Evolutionary conservation across 495 filamentous ascomycete genomes (phyloP), one percentile per base, ranked within the genome.

Genomic region (Cercophora newfieldiana): DNA sequence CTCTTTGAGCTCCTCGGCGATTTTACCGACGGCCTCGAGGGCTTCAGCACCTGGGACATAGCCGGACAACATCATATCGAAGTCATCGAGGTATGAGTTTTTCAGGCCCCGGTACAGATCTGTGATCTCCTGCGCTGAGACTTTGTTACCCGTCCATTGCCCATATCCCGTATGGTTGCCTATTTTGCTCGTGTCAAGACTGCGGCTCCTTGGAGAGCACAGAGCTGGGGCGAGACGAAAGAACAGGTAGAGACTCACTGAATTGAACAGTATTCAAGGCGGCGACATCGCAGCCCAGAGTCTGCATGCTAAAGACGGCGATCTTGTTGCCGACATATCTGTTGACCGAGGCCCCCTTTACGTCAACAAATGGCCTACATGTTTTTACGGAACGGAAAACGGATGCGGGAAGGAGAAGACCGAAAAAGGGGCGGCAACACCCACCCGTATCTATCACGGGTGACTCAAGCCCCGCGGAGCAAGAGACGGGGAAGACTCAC

Each of bases 291-390:
- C 93, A 96, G 48, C 95, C 95, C 65, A 98, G 81, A 1, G 90
- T 87, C 76, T 98, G 94, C 85, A 99, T 89, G 72, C 91, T 91
- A 67, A 96, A 94, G 1, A 90, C 89, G 47, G 93, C 93, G 82
- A 98, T 97, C 70, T 91, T 93, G 73, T 99, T 99, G 37, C 95
- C 95, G 72, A 99, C 95, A 86, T 97, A 91, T 69, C 95, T 99
- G 71, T 50, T 67, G 14, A 26, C 19, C 7, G 14, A 5, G 55
- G n/a, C 55, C 10, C 7, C 7, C 5, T 19, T 31, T n/a, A 28
- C 10, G 29, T 44, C 49, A 63, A 55, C 28, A 25, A 12, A n/a
- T n/a, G n/a, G n/a, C n/a, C n/a, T n/a, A n/a, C n/a, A n/a, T n/a
- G n/a, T 3, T 26, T 28, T n/a, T 1, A 7, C 28, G 21, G 48